A percentile compares a stretch with the other conserved stretches of the same genome.
These are phyloP conservation scores for Entoloma clypeatum DNA, from an alignment of 1,284 basidiomycete genomes.

Conservation along the genomic window DNA sequence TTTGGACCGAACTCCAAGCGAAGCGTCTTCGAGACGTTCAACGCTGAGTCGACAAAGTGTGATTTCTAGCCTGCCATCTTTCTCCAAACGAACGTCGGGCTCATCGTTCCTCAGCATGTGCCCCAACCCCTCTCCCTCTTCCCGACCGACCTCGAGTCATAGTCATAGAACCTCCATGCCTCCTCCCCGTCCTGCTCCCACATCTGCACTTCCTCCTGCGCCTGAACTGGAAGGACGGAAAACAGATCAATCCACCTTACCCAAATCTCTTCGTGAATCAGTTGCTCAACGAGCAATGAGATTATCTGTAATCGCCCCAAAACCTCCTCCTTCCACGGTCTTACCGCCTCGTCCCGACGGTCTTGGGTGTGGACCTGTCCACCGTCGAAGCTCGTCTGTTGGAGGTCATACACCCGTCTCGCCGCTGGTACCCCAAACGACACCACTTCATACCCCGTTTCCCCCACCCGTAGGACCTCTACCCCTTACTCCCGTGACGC, in stretches of 20 bases:
- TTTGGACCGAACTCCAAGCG: conserved; percentile 38
- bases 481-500: conserved; percentile 39
- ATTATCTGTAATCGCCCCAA: conserved; percentile 59
- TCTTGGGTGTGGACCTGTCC: conserved; percentile 21
- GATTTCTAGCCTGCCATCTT: conserved; percentile 46
- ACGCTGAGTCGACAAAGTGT: conserved; percentile 43
- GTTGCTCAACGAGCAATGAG: conserved; percentile 49
- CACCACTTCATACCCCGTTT: conserved; percentile 32
- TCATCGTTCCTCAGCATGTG: conserved; percentile 54
- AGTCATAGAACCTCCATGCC: conserved; percentile 61
- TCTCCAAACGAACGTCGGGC: conserved; percentile 56
- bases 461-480: conserved; percentile 45
- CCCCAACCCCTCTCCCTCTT: conserved; percentile 45
- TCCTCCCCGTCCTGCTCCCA: conserved; percentile 65
- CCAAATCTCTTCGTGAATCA: conserved; percentile 51
- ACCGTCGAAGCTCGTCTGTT: conserved; percentile 36
- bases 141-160: conserved; percentile 36
- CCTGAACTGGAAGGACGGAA: conserved; percentile 36
- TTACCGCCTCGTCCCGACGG: conserved; percentile 64
- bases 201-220: conserved; percentile 63
- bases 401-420: conserved; percentile 39
- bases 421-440: conserved; percentile 31
- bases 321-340: conserved; percentile 51
- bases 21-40: conserved; percentile 43
- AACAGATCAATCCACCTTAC: conserved; percentile 25